Conservation (phyloP, 371 early-diverging fungal species). For the Rhizopus microsporus region DNA sequence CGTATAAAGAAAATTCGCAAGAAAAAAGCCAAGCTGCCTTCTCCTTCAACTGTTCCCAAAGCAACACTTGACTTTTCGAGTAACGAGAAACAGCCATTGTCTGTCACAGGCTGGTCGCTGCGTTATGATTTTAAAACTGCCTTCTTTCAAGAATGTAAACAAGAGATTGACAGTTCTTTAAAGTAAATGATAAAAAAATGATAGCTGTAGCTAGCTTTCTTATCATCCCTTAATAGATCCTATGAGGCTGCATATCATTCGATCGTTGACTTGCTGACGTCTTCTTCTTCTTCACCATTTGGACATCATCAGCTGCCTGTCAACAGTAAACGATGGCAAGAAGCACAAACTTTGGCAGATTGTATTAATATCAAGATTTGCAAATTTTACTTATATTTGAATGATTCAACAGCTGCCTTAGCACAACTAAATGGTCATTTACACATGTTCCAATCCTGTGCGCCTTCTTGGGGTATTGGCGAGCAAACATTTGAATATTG, state of each 20-base stretch:
- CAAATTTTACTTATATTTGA: slow-evolving; percentile 66
- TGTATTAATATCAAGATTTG: slow-evolving; percentile 80
- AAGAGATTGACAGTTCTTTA: slow-evolving; percentile 75
- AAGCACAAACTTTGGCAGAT: slow-evolving; percentile 65
- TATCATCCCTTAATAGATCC: slow-evolving; percentile 36
- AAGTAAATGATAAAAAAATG: slow-evolving; percentile 40
- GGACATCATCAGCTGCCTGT: slow-evolving; percentile 48
- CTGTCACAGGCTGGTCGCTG: slow-evolving; percentile 72
- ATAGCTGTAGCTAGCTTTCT: background rate
- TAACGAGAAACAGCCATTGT: slow-evolving; percentile 46
- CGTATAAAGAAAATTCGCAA: slow-evolving; percentile 71
- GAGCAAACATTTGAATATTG: slow-evolving; percentile 78
- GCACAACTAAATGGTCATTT: slow-evolving; percentile 73
- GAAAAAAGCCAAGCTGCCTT: slow-evolving; percentile 66
- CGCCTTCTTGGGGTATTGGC: slow-evolving; percentile 57
- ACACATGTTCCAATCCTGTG: slow-evolving; percentile 59
- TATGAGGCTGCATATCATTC: slow-evolving; percentile 73
- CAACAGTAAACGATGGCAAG: slow-evolving; percentile 63
- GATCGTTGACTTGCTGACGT: slow-evolving; percentile 66
- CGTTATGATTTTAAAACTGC: slow-evolving; percentile 85
- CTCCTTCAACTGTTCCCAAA: slow-evolving; percentile 41
- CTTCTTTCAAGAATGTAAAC: slow-evolving; percentile 75
- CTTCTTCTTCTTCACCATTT: slow-evolving; percentile 45
- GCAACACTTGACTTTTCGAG: slow-evolving; percentile 32
- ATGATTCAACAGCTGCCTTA: slow-evolving; percentile 68